Conservation (phyloP, 1,284 basidiomycete genomes). For the Tremellales sp. region DNA sequence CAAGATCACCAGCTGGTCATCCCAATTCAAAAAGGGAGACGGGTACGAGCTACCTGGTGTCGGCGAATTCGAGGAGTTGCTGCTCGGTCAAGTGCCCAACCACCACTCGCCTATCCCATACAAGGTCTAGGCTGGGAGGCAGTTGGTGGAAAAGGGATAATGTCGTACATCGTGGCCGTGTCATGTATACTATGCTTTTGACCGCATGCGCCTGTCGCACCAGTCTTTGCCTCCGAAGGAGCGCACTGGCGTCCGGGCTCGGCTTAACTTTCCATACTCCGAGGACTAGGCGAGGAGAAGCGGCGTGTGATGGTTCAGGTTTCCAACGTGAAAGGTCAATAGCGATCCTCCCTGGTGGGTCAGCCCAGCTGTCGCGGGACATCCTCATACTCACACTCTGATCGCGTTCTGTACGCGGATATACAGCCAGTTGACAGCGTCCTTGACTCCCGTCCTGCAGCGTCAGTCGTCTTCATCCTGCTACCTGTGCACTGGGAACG, state of each 20-base stretch:
- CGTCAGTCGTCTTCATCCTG: background rate
- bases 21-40: constrained; percentile 8
- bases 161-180: background rate
- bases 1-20: constrained; percentile 24
- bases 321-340: background rate
- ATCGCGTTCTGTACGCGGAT: constrained; percentile 84
- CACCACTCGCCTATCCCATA: background rate
- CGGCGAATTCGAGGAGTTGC: constrained; percentile 41
- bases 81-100: constrained; percentile 1
- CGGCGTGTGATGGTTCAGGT: background rate
- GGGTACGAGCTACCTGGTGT: constrained; percentile 26
- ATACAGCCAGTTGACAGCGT: constrained; percentile 89
- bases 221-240: background rate
- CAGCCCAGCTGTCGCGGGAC: background rate
- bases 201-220: background rate
- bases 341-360: constrained; percentile 7
- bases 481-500: constrained; percentile 31
- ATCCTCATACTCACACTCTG: constrained; percentile 52
- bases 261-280: background rate
- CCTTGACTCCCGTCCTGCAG: constrained; percentile 75
- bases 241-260: background rate
- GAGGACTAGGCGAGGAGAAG: too few relatives aligned
- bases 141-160: background rate
- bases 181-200: background rate
- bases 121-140: background rate